phyloP scores from a whole-genome alignment of 768 basidiomycete genomes.

The Phylloporus sp. region DNA sequence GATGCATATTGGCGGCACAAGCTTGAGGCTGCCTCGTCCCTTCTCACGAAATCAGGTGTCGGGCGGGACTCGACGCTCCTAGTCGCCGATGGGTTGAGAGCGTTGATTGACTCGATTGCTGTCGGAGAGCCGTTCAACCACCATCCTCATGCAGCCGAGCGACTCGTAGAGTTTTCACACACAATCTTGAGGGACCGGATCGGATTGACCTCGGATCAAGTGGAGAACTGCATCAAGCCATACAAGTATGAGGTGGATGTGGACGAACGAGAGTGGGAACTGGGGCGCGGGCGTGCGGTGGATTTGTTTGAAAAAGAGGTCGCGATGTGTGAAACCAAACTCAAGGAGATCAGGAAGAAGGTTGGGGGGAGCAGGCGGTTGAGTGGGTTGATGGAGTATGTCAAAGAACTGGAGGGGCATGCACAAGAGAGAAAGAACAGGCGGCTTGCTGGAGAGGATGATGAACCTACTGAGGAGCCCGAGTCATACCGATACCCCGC shows the following conservation, averaged over 20 bases:
- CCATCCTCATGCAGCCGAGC: slow-evolving; percentile 86
- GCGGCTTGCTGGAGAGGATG: slow-evolving; percentile 40
- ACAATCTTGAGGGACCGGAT: slow-evolving; percentile 90
- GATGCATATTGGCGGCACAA: slow-evolving; percentile 96
- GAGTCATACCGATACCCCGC: slow-evolving; percentile 91
- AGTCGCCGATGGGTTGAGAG: slow-evolving; percentile 89
- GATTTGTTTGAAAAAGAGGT: slow-evolving; percentile 84
- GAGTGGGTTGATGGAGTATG: slow-evolving; percentile 72
- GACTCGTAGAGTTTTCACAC: slow-evolving; percentile 90
- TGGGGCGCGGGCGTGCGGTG: slow-evolving; percentile 70
- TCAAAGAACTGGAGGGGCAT: slow-evolving; percentile 75
- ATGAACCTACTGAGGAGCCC: slow-evolving; percentile 38
- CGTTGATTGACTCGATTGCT: slow-evolving; percentile 87
- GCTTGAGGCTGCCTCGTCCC: slow-evolving; percentile 87
- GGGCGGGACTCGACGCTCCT: slow-evolving; percentile 92
- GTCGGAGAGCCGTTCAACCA: slow-evolving; percentile 85
- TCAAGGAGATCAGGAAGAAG: slow-evolving; percentile 81
- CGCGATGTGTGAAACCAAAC: slow-evolving; percentile 76
- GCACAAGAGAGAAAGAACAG: slow-evolving; percentile 60
- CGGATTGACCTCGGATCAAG: slow-evolving; percentile 94
- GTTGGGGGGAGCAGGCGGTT: slow-evolving; percentile 86
- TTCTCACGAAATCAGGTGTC: slow-evolving; percentile 93
- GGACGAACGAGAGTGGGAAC: slow-evolving; percentile 88
- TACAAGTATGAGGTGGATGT: slow-evolving; percentile 99
- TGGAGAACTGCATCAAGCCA: slow-evolving; percentile 99